Evolutionary conservation across 495 filamentous ascomycete species (phyloP), one percentile per base, ranked within the genome.

Genomic region (Neurospora intermedia): DNA sequence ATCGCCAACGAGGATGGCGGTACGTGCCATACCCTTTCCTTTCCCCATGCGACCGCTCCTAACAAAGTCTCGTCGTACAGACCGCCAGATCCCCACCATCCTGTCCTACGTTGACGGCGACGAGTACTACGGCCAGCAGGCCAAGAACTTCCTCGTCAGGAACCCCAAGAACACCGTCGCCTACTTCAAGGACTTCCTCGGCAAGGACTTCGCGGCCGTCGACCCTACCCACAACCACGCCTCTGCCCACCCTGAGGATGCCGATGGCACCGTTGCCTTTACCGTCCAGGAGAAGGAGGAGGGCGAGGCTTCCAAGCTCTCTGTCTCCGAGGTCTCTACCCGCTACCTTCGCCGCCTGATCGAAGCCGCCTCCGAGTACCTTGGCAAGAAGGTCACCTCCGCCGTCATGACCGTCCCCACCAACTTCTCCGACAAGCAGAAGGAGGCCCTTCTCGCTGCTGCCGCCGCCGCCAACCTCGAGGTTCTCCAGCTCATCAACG

Each of bases 1-100:
- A 98, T 99, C 82, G 96, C 96, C 73, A 98, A 99, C 83, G 96
- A 99, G 84, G 96, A 98, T 83, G 96, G 96, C 88, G 94, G 94
- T 96, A 80, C 80, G 90, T 76, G 23, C 27, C 73, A 69, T 73
- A 69, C 3, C 2, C 8, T 41, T 10, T 2, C 2, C 11, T 9
- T 10, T 15, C 75, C 70, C 48, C 73, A 41, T 69, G 27, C 54
- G 13, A 66, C 15, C 8, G 41, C n/a, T 6, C 10, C 40, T 10
- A 13, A 62, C 75, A 16, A 71, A 38, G 2, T 69, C 70, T 38
- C 31, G 40, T 6, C 23, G 27, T 18, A 71, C 78, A 97, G 96
- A 99, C 84, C 93, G 96, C 79, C 95, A 98, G 84, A 99, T 99
- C 74, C 96, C 96, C 71, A 92, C 94, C 54, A 90, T 97, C 75